phyloP scores from a whole-genome alignment of 78 protist species.

The Cavenderia fasciculata region DNA sequence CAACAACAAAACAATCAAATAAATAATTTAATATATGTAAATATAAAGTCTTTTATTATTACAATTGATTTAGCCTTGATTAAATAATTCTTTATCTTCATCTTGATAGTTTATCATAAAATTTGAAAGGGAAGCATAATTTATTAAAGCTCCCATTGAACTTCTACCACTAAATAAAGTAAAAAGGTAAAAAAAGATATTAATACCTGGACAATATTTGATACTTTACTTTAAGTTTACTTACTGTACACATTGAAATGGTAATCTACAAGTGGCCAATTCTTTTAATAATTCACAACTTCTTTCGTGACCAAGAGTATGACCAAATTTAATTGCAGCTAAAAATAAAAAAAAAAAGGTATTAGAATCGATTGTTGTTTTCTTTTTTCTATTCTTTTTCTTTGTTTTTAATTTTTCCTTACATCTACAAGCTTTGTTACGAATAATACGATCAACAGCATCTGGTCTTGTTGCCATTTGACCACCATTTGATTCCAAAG shows the following conservation, averaged over 20 bases:
- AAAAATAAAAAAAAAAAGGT: not conserved
- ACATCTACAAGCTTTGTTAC: conserved; percentile 49
- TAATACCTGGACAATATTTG: no score
- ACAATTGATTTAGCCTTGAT: no score
- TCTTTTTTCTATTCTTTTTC: not conserved
- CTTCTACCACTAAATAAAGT: no score
- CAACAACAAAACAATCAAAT: no score
- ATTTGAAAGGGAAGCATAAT: no score
- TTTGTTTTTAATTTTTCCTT: not conserved
- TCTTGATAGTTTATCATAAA: no score
- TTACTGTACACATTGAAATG: conserved; percentile 75
- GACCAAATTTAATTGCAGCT: conserved; percentile 64
- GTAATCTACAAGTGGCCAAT: conserved; percentile 24
- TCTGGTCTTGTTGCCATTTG: conserved; percentile 9
- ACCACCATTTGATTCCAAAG: conserved; percentile 15
- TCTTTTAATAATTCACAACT: conserved; percentile 10
- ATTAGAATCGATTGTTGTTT: not conserved
- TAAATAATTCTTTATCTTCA: no score
- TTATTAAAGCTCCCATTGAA: no score
- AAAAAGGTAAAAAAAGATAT: no score
- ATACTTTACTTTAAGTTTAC: not conserved
- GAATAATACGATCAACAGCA: conserved; percentile 9
- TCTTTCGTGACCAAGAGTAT: not conserved
- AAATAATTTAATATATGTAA: no score
- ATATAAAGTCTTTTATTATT: no score